phyloP scores from a whole-genome alignment of 768 basidiomycete species.

The Hericium erinaceus region DNA sequence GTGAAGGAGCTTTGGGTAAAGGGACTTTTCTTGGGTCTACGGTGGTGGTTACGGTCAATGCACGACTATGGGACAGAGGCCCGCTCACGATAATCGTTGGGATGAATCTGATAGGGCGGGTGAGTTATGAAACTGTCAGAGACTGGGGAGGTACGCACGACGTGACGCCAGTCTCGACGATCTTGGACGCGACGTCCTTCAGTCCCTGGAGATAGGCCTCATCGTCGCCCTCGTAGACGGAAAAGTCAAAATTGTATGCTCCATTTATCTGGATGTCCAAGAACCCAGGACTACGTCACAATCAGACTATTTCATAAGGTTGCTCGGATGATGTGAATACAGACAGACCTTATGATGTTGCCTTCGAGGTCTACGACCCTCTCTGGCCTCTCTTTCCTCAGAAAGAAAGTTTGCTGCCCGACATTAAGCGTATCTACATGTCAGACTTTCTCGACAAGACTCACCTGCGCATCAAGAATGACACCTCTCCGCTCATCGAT shows the following conservation, averaged over 20 bases:
- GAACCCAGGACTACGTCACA: slow-evolving; percentile 57
- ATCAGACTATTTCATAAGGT: background rate
- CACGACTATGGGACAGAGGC: background rate
- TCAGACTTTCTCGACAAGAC: background rate
- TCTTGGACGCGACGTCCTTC: slow-evolving; percentile 60
- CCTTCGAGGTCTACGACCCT: slow-evolving; percentile 62
- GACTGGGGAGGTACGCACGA: slow-evolving; percentile 46
- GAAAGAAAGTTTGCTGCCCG: slow-evolving; percentile 58
- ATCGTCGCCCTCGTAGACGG: slow-evolving; percentile 67
- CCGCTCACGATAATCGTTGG: slow-evolving; percentile 51
- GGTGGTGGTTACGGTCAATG: background rate
- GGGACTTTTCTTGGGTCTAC: slow-evolving; percentile 69
- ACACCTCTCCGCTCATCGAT: slow-evolving; percentile 66
- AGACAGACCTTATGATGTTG: slow-evolving; percentile 58
- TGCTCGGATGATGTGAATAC: background rate
- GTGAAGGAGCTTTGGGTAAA: slow-evolving; percentile 62
- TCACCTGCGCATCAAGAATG: slow-evolving; percentile 68
- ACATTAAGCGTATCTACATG: slow-evolving; percentile 1
- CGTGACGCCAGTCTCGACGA: slow-evolving; percentile 84
- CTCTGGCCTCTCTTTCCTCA: slow-evolving; percentile 49
- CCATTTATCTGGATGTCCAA: slow-evolving; percentile 90
- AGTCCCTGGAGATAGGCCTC: slow-evolving; percentile 59
- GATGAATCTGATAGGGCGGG: slow-evolving; percentile 13
- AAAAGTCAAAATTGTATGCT: slow-evolving; percentile 83
- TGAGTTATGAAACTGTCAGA: background rate